Base-by-base conservation (phyloP, 2,329 filamentous ascomycete species). In the Colletotrichum ledebouriae region DNA sequence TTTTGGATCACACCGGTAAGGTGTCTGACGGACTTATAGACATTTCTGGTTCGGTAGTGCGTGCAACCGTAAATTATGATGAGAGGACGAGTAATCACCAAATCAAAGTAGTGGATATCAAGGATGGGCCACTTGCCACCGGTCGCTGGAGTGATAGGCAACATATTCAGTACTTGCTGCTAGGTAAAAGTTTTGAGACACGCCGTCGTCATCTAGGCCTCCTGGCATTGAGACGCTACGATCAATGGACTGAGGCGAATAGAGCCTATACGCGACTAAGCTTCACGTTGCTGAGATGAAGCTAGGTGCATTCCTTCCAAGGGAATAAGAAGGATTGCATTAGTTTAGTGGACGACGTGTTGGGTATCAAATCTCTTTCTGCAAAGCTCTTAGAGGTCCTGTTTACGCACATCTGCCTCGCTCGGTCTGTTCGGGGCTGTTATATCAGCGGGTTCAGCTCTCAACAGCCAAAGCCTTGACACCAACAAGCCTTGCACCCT, bases 381-480 rank as follows among this genome's bases (percentile, higher is more conserved):
- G 37, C 15, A 4, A 15, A 39, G 12, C 37, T 39, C 37, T 12
- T 39, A 6, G 5, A 7, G 6, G 29, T 39, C 37, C 9, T 3
- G 5, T 15, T 13, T 13, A 12, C 9, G 13, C 37, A 39, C 37
- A 15, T 15, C 37, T 15, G 13, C 13, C 10, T 13, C 9, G 37
- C 12, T 39, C 11, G 15, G 13, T 29, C 37, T 5, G 13, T 39
- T 39, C 3, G 10, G 13, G 37, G 13, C 29, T 29, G 37, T 15
- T 15, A 39, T 13, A 39, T 13, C 11, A 13, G 37, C 10, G 4
- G 1, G 5, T 39, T 39, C 65, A 92, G 74, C 86, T 89, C 84
- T 97, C 94, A 71, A 97, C 85, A 29, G 91, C 88, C 80, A 93
- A 81, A 11, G 91, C 92, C 84, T 93, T 95, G 63, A 91, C 85